Conservation (phyloP, 305 asterid species). For the Stenogyne calaminthoides region DNA sequence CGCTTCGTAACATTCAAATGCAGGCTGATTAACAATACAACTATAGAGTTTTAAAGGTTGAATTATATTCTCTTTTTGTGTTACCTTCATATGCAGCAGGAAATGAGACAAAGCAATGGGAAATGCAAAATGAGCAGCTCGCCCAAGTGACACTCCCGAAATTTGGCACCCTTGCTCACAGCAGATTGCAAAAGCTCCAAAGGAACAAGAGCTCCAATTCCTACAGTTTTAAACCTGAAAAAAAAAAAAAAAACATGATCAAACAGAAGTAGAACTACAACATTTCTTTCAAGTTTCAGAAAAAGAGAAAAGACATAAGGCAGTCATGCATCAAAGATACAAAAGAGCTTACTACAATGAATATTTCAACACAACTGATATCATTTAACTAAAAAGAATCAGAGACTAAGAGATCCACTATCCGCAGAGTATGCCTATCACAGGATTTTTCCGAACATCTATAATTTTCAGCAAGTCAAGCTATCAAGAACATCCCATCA, state of each 20-base stretch:
- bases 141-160: constrained; percentile 76
- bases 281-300: constrained; percentile 35
- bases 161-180: constrained; percentile 45
- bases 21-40: background rate
- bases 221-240: constrained; percentile 57
- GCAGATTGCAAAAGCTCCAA: constrained; percentile 75
- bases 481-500: background rate
- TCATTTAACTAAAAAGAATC: background rate
- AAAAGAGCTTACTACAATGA: background rate
- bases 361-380: background rate
- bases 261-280: constrained; percentile 37
- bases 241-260: background rate
- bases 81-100: background rate
- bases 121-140: constrained; percentile 29
- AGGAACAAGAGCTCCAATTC: constrained; percentile 81
- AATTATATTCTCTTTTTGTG: background rate
- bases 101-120: too few relatives aligned
- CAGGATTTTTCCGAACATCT: background rate
- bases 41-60: background rate
- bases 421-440: too few relatives aligned
- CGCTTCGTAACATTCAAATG: background rate
- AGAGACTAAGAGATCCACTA: too few relatives aligned
- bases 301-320: background rate
- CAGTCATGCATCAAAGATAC: background rate
- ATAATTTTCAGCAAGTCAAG: constrained; percentile 1